These are phyloP conservation scores for Talaromyces sp. DNA, from an alignment of 2,329 filamentous ascomycete species.

Conservation along the genomic window DNA sequence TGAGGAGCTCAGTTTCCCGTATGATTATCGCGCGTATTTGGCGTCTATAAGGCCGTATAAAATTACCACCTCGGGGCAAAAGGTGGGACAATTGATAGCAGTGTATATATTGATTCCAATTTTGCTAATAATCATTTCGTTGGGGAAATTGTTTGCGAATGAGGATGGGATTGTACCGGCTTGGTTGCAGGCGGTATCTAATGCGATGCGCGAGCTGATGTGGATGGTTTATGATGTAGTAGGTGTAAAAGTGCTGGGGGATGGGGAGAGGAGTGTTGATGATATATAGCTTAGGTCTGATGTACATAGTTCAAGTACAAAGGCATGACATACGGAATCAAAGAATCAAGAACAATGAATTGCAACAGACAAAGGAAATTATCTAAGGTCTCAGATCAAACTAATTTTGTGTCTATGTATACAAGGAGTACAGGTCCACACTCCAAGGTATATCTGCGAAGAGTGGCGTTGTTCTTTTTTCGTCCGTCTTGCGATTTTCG, in stretches of 20 bases:
- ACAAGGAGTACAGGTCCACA: constrained; percentile 31
- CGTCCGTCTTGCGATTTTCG: constrained; percentile 10
- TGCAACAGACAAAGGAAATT: constrained; percentile 19
- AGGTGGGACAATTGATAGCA: constrained; percentile 62
- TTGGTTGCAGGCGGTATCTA: constrained; percentile 60
- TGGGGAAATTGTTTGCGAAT: constrained; percentile 52
- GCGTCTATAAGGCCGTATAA: constrained; percentile 66
- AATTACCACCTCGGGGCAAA: constrained; percentile 64
- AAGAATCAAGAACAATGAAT: background rate
- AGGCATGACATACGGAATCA: background rate
- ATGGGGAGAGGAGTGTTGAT: constrained; percentile 66
- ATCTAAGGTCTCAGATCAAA: constrained; percentile 20
- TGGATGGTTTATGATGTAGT: constrained; percentile 65
- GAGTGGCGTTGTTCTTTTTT: constrained; percentile 29
- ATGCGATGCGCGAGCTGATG: constrained; percentile 53
- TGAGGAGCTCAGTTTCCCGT: constrained; percentile 72
- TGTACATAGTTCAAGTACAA: background rate
- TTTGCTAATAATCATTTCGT: constrained; percentile 53
- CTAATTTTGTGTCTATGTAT: constrained; percentile 20
- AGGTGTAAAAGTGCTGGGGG: constrained; percentile 70
- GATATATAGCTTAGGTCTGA: background rate
- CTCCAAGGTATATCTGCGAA: constrained; percentile 25
- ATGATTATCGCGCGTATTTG: constrained; percentile 73
- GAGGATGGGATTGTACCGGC: constrained; percentile 64
- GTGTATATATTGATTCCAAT: constrained; percentile 58